phyloP scores from a whole-genome alignment of 768 basidiomycete species.

The Russula compacta region DNA sequence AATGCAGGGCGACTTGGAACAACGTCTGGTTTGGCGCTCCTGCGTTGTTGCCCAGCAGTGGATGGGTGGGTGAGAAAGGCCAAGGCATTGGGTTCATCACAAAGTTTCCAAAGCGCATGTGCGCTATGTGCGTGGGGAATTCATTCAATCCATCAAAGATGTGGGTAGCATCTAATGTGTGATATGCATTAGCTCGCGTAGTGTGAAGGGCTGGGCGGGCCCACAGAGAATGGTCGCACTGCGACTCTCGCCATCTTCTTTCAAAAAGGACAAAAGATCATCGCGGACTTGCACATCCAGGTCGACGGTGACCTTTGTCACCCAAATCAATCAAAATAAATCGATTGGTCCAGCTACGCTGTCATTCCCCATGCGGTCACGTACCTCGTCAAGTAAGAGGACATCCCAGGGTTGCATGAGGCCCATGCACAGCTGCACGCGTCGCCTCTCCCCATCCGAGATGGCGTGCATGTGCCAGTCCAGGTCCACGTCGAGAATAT shows the following conservation, averaged over 20 bases:
- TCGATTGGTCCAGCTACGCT: conserved; percentile 1
- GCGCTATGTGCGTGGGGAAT: conserved; percentile 92
- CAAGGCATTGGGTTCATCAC: conserved; percentile 60
- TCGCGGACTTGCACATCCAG: conserved; percentile 92
- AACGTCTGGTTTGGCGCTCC: conserved; percentile 32
- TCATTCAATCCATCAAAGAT: conserved; percentile 87
- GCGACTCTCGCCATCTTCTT: conserved; percentile 67
- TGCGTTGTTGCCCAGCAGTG: conserved; percentile 21
- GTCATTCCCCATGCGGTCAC: not conserved
- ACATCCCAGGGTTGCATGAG: conserved; percentile 94
- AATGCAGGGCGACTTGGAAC: conserved; percentile 69
- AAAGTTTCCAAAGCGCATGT: conserved; percentile 80
- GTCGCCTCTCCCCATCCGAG: conserved; percentile 89
- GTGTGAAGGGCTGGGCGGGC: conserved; percentile 22
- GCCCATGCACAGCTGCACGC: conserved; percentile 92
- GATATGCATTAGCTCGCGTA: not conserved
- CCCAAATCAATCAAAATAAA: not conserved
- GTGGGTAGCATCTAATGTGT: conserved; percentile 76
- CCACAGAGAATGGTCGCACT: conserved; percentile 82
- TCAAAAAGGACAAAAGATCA: conserved; percentile 82
- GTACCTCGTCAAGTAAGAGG: conserved; percentile 86
- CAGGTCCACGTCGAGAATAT: conserved; percentile 90
- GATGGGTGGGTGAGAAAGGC: conserved; percentile 35
- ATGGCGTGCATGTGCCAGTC: conserved; percentile 96
- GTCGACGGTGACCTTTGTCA: conserved; percentile 84